A percentile compares a stretch with the other conserved stretches of the same genome.
Evolutionary conservation across 352 stramenopile genomes (phyloP).

Genomic region (Phytophthora europaea): DNA sequence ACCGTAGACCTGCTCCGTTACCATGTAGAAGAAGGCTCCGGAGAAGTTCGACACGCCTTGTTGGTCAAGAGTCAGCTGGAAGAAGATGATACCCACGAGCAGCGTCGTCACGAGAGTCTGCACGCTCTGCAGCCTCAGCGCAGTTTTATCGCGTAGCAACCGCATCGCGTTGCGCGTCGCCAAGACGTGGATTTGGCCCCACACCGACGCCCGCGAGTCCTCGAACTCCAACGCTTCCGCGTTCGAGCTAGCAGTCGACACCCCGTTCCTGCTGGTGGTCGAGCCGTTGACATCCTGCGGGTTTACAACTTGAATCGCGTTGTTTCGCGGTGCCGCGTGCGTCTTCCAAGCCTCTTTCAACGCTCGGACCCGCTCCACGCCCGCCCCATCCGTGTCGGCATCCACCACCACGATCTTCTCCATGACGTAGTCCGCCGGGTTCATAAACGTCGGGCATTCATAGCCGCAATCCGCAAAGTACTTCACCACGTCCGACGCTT

Average conservation of each 20-base stretch:
- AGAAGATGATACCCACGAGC: conserved; percentile 62
- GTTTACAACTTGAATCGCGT: conserved; percentile 30
- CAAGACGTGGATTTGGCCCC: conserved; percentile 54
- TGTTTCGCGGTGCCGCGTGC: not conserved
- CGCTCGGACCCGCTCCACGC: conserved; percentile 27
- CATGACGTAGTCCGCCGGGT: conserved; percentile 65
- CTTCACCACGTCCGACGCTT: conserved; percentile 39
- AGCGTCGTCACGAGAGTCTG: conserved; percentile 56
- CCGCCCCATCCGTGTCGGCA: conserved; percentile 39
- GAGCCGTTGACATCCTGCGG: conserved; percentile 23
- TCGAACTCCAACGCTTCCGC: conserved; percentile 22
- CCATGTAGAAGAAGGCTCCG: conserved; percentile 68
- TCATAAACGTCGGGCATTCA: conserved; percentile 60
- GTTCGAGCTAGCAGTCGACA: not conserved
- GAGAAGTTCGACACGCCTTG: conserved; percentile 59
- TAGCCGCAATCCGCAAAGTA: conserved; percentile 49
- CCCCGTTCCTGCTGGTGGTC: not conserved
- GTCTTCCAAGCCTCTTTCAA: conserved; percentile 37
- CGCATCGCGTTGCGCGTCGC: conserved; percentile 52
- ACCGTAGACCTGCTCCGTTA: conserved; percentile 59
- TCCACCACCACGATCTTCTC: conserved; percentile 64
- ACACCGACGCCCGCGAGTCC: conserved; percentile 35
- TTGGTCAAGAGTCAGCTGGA: conserved; percentile 54
- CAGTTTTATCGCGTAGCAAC: conserved; percentile 56
- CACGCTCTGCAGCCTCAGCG: conserved; percentile 39